phyloP scores from a whole-genome alignment of 2,329 filamentous ascomycete species.

The Macroventuria anomochaeta region DNA sequence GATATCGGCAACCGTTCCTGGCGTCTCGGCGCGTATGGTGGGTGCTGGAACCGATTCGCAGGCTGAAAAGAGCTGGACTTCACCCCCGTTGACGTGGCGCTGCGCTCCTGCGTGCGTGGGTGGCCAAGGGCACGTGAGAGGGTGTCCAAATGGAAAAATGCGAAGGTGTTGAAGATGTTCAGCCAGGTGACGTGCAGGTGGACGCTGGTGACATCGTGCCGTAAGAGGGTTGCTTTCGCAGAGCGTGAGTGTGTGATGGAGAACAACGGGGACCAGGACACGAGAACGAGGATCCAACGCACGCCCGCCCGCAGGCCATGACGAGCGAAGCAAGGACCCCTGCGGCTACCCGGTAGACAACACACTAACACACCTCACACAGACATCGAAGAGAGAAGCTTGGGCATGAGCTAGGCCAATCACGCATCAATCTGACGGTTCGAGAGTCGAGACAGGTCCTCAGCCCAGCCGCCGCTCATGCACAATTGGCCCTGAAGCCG shows the following conservation, averaged over 20 bases:
- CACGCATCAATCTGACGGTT: not conserved
- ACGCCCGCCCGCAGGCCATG: constrained; percentile 27
- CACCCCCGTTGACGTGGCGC: constrained; percentile 45
- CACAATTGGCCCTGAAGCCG: constrained; percentile 3
- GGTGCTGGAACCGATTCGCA: constrained; percentile 7
- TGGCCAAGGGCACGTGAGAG: constrained; percentile 32
- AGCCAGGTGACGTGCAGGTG: constrained; percentile 31
- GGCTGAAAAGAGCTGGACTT: constrained; percentile 10
- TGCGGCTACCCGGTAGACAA: constrained; percentile 10
- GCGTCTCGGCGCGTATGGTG: constrained; percentile 1
- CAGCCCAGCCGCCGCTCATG: not conserved
- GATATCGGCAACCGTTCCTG: not conserved
- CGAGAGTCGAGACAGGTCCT: not conserved
- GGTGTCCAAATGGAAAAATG: constrained; percentile 6
- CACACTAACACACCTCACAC: too few species aligned
- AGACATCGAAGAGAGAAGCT: constrained; percentile 2
- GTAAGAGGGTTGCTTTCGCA: constrained; percentile 28
- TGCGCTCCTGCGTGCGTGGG: constrained; percentile 29
- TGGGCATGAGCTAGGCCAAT: not conserved
- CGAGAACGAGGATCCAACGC: constrained; percentile 32
- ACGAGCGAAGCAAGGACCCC: constrained; percentile 26
- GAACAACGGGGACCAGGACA: constrained; percentile 38
- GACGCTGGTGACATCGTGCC: constrained; percentile 34
- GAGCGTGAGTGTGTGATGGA: constrained; percentile 33
- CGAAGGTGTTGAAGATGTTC: constrained; percentile 4